Evolutionary conservation across 768 basidiomycete species (phyloP).

Genomic region (Termitomyces sp.): DNA sequence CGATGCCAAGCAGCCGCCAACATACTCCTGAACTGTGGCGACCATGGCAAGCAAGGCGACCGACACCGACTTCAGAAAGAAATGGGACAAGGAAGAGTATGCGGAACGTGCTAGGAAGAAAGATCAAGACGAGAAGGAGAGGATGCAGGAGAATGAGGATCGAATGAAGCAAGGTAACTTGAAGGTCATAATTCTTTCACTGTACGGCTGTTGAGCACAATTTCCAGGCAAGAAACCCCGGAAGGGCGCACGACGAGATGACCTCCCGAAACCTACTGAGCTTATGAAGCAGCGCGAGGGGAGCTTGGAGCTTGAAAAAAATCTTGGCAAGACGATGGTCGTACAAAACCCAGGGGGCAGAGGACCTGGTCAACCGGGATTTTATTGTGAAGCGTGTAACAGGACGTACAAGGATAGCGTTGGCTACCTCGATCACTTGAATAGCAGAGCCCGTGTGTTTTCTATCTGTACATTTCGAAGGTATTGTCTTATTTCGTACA

Average conservation of each 20-base stretch:
- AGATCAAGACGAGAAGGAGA: constrained; percentile 73
- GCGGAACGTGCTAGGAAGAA: constrained; percentile 78
- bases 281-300: constrained; percentile 85
- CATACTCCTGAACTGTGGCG: constrained; percentile 14
- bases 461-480: background rate
- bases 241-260: constrained; percentile 53
- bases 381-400: constrained; percentile 88
- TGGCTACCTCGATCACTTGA: constrained; percentile 95
- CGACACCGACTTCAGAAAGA: constrained; percentile 79
- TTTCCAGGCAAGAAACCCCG: constrained; percentile 75
- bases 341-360: constrained; percentile 78
- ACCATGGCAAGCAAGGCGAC: constrained; percentile 37
- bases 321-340: constrained; percentile 91
- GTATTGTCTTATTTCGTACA: constrained; percentile 24
- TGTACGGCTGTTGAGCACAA: constrained; percentile 3
- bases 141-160: constrained; percentile 84
- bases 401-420: constrained; percentile 90
- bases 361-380: constrained; percentile 90
- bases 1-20: constrained; percentile 5
- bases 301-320: constrained; percentile 89
- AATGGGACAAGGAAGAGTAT: constrained; percentile 95
- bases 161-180: constrained; percentile 72
- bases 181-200: background rate
- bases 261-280: constrained; percentile 90
- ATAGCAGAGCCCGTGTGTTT: constrained; percentile 81